Evolutionary conservation across 495 filamentous ascomycete species (phyloP).

Genomic region (Neurospora sp.): DNA sequence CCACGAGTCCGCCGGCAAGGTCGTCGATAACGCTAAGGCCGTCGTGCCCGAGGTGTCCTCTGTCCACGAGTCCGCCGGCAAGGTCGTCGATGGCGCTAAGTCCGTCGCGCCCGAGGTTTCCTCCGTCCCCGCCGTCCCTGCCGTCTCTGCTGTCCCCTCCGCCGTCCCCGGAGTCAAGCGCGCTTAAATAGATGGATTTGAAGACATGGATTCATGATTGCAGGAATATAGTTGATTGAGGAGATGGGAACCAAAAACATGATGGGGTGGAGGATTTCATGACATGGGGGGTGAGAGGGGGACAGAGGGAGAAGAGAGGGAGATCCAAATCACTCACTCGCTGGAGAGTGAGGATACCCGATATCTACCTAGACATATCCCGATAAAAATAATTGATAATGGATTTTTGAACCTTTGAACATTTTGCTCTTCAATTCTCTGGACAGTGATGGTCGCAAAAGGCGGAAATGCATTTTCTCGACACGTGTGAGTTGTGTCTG

Average conservation of each 20-base stretch:
- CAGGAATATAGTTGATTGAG: constrained; percentile 45
- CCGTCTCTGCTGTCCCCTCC: too few species aligned
- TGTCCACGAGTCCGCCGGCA: too few species aligned
- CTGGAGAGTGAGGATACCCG: background rate
- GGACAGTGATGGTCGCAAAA: background rate
- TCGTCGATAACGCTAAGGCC: too few species aligned
- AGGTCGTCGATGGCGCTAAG: background rate
- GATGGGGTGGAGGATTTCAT: background rate
- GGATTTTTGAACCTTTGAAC: background rate
- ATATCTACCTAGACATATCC: background rate
- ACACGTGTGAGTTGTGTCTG: background rate
- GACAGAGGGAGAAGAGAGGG: background rate
- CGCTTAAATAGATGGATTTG: background rate
- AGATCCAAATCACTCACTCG: background rate
- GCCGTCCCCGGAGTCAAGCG: background rate
- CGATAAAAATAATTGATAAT: background rate
- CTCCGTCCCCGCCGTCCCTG: background rate
- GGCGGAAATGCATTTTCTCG: background rate
- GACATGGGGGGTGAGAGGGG: background rate
- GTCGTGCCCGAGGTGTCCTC: too few species aligned
- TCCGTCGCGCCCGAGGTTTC: background rate
- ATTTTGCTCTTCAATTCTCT: too few species aligned
- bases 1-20: background rate
- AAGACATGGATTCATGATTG: constrained; percentile 27
- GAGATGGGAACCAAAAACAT: constrained; percentile 12